phyloP scores from a whole-genome alignment of 2,329 filamentous ascomycete species.

The Volutella citrinella region DNA sequence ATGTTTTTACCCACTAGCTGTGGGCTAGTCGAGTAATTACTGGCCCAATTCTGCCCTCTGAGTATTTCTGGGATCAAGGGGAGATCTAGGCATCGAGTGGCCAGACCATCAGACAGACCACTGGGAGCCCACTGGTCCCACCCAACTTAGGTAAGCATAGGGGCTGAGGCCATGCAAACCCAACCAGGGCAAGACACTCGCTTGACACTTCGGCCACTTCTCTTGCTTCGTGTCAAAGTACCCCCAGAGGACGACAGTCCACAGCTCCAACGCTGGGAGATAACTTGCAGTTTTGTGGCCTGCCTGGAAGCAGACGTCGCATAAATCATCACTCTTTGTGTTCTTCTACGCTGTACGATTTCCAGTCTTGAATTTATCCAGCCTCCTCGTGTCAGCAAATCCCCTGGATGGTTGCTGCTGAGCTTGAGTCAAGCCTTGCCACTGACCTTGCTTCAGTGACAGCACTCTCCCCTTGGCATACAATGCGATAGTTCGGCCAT shows the following conservation, averaged over 20 bases:
- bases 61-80: no score
- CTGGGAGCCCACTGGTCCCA: no score
- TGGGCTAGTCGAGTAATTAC: no score
- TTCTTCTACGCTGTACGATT: constrained; percentile 27
- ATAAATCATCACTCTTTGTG: constrained; percentile 31
- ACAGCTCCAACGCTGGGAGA: constrained; percentile 27
- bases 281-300: constrained; percentile 27
- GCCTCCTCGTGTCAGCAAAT: no score
- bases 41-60: no score
- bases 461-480: constrained; percentile 22
- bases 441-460: constrained; percentile 21
- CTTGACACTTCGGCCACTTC: no score
- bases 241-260: constrained; percentile 27
- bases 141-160: constrained; percentile 27
- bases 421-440: constrained; percentile 10
- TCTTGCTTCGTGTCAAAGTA: constrained; percentile 18
- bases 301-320: constrained; percentile 40
- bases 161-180: constrained; percentile 20
- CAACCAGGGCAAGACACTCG: constrained; percentile 12
- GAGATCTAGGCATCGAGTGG: no score
- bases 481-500: constrained; percentile 31
- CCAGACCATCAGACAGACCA: no score
- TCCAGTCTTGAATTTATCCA: no score
- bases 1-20: no score
- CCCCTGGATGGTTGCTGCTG: no score